These are phyloP conservation scores for Sistotremastrum suecicum DNA, from an alignment of 768 basidiomycete species.

Conservation along the genomic window DNA sequence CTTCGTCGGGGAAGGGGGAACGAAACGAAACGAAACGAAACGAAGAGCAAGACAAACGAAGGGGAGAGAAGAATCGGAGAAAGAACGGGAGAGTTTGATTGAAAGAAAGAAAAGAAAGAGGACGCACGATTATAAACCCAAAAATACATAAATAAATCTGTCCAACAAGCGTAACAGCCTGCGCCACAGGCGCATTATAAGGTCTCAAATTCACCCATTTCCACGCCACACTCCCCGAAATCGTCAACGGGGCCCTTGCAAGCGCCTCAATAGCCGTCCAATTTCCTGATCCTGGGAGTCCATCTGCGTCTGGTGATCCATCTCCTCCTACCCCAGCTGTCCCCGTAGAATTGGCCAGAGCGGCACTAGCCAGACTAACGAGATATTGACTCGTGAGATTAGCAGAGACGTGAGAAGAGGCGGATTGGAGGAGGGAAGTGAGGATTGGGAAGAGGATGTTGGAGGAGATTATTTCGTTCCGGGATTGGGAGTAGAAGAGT, in stretches of 20 bases:
- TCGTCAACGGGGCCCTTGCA: too few relatives aligned
- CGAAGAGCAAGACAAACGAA: constrained; percentile 12
- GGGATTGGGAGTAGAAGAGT: constrained; percentile 29
- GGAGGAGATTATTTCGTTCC: constrained; percentile 26
- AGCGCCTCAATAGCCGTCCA: too few relatives aligned
- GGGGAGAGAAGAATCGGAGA: too few relatives aligned
- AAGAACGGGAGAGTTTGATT: constrained; percentile 1
- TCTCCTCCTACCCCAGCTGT: constrained; percentile 15
- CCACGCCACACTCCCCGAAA: too few relatives aligned
- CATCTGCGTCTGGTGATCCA: constrained; percentile 26
- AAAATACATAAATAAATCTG: constrained; percentile 20
- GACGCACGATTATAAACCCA: constrained; percentile 8
- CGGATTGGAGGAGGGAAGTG: constrained; percentile 11
- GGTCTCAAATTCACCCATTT: not conserved
- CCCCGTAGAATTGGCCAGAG: constrained; percentile 13
- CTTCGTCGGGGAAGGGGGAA: too few relatives aligned
- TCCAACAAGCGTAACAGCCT: constrained; percentile 30
- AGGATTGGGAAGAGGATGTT: constrained; percentile 26
- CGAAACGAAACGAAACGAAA: constrained; percentile 12
- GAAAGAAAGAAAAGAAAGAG: not conserved
- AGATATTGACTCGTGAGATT: too few relatives aligned
- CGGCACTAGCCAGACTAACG: constrained; percentile 10
- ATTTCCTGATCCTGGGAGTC: constrained; percentile 14
- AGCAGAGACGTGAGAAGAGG: constrained; percentile 12
- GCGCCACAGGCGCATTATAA: constrained; percentile 19